phyloP scores from a whole-genome alignment of 768 basidiomycete species.

The Heimioporus sp. region DNA sequence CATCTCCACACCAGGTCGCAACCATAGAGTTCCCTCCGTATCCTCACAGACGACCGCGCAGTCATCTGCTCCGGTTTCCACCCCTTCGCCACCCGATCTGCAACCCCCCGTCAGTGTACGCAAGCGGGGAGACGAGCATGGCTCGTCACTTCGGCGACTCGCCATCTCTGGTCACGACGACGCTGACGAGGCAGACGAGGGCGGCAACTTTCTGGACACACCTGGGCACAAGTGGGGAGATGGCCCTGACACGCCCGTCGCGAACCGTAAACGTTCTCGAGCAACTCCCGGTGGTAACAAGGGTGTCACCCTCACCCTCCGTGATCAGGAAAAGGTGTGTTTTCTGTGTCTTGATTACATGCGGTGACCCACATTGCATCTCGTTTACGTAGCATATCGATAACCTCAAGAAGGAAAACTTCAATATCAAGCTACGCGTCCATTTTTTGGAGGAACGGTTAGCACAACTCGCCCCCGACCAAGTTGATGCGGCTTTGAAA shows the following conservation, averaged over 20 bases:
- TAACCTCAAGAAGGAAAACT: constrained; percentile 94
- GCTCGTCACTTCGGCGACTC: constrained; percentile 41
- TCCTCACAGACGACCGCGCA: constrained; percentile 51
- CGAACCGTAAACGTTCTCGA: constrained; percentile 45
- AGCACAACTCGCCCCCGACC: constrained; percentile 84
- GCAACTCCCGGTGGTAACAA: constrained; percentile 28
- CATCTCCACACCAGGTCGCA: constrained; percentile 51
- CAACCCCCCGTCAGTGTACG: constrained; percentile 29
- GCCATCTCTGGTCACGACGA: constrained; percentile 32
- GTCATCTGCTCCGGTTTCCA: constrained; percentile 49
- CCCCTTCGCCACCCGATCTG: constrained; percentile 46
- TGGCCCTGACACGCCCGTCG: constrained; percentile 49
- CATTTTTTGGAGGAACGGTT: constrained; percentile 95
- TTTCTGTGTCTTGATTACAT: not conserved
- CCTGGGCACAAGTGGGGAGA: constrained; percentile 54
- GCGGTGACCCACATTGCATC: not conserved
- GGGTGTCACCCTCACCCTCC: constrained; percentile 64
- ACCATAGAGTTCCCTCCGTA: constrained; percentile 45
- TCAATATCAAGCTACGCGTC: constrained; percentile 92
- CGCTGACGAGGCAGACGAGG: constrained; percentile 37
- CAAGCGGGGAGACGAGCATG: constrained; percentile 39
- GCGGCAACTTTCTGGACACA: constrained; percentile 50
- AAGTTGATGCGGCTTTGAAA: constrained; percentile 87
- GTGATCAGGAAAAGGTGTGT: constrained; percentile 93
- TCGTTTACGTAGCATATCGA: constrained; percentile 74